These are phyloP conservation scores for Botryococcus braunii DNA, from an alignment of 163 green algal species.

Conservation along the genomic window DNA sequence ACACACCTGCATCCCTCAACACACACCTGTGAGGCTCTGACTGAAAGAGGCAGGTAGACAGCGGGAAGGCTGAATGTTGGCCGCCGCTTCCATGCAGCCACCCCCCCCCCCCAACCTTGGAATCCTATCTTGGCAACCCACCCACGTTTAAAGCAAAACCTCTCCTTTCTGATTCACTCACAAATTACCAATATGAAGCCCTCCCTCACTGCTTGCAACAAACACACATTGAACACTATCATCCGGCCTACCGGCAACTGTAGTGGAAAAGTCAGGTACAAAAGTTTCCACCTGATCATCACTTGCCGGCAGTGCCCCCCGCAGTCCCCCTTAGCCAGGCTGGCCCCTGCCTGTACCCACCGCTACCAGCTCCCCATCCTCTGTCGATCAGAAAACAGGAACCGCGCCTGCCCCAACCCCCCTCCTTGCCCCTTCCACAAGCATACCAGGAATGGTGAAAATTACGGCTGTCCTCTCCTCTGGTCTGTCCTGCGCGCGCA, in stretches of 20 bases:
- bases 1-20: conserved; percentile 27
- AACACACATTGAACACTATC: too few species aligned
- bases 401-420: not conserved
- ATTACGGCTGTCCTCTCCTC: not conserved
- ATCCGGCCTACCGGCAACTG: too few species aligned
- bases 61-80: not conserved
- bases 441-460: not conserved
- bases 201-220: too few species aligned
- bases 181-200: too few species aligned
- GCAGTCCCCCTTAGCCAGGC: too few species aligned
- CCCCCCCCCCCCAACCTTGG: too few species aligned
- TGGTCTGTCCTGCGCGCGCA: not conserved
- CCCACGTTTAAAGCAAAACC: not conserved
- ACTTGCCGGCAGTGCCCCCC: too few species aligned
- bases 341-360: too few species aligned
- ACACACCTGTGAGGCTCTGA: not conserved
- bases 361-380: not conserved
- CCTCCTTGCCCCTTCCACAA: not conserved
- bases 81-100: not conserved
- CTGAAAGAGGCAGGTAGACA: not conserved
- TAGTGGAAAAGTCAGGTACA: too few species aligned
- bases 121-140: not conserved
- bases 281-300: too few species aligned
- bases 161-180: not conserved
- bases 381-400: not conserved